Evolutionary conservation across 2,329 filamentous ascomycete species (phyloP).

Genomic region (Colletotrichum cordylinicola): DNA sequence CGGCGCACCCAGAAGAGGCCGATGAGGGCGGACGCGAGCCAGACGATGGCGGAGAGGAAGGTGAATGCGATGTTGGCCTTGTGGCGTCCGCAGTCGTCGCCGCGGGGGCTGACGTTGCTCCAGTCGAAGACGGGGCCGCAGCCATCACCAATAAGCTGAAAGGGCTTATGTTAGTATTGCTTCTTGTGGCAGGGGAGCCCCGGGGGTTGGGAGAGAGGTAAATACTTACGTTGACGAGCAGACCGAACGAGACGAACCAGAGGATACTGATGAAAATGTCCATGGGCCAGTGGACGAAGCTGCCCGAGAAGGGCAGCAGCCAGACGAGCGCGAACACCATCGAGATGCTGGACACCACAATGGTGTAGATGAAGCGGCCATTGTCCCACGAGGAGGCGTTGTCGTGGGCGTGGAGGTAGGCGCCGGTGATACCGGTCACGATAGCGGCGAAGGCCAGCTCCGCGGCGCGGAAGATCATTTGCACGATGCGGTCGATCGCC

Average conservation of each 20-base stretch:
- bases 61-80: constrained; percentile 75
- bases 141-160: constrained; percentile 46
- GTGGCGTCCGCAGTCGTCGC: constrained; percentile 68
- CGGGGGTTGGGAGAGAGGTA: not conserved
- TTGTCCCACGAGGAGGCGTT: constrained; percentile 56
- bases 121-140: constrained; percentile 68
- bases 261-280: constrained; percentile 72
- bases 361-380: constrained; percentile 76
- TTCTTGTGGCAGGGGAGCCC: not conserved
- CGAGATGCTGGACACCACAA: constrained; percentile 72
- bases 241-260: constrained; percentile 74
- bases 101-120: constrained; percentile 54
- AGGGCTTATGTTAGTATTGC: not conserved
- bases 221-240: constrained; percentile 64
- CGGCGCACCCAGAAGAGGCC: constrained; percentile 60
- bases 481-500: constrained; percentile 46
- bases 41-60: constrained; percentile 74
- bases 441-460: constrained; percentile 75
- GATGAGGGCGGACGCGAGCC: constrained; percentile 69
- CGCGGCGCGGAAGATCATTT: constrained; percentile 41
- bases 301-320: constrained; percentile 72
- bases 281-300: constrained; percentile 73
- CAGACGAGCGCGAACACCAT: constrained; percentile 74
- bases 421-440: constrained; percentile 72
- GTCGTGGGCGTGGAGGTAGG: constrained; percentile 62